Evolutionary conservation across 495 filamentous ascomycete species (phyloP).

Genomic region (Bryoglossum gracile): DNA sequence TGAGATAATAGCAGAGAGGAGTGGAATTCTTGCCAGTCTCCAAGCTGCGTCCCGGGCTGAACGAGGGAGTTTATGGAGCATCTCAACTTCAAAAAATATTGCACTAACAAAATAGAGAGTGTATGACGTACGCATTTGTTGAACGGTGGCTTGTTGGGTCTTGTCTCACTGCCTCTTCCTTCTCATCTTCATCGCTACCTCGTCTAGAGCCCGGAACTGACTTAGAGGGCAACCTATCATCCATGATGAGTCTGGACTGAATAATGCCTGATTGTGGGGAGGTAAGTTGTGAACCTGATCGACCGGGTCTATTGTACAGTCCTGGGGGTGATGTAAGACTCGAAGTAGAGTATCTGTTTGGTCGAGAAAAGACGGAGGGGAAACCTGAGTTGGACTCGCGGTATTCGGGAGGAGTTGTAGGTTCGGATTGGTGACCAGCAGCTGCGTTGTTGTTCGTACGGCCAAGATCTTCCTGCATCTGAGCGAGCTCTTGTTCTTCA

Average conservation of each 20-base stretch:
- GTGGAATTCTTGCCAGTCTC: too few relatives aligned
- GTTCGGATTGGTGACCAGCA: slow-evolving; percentile 76
- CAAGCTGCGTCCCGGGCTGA: too few relatives aligned
- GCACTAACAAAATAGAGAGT: background rate
- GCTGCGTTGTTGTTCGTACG: slow-evolving; percentile 40
- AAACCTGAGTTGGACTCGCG: slow-evolving; percentile 60
- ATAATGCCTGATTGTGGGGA: slow-evolving; percentile 48
- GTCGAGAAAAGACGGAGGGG: slow-evolving; percentile 64
- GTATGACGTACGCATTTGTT: slow-evolving; percentile 54
- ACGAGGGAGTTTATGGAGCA: too few relatives aligned
- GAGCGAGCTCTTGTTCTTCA: slow-evolving; percentile 74
- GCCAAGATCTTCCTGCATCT: slow-evolving; percentile 70
- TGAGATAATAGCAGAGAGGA: too few relatives aligned
- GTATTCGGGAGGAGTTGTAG: slow-evolving; percentile 94
- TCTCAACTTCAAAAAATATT: too few relatives aligned
- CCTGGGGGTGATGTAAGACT: slow-evolving; percentile 75
- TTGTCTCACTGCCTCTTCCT: slow-evolving; percentile 56
- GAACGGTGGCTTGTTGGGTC: slow-evolving; percentile 60
- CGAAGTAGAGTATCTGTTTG: slow-evolving; percentile 75
- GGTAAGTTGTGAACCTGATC: slow-evolving; percentile 65
- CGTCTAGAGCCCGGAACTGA: slow-evolving; percentile 84
- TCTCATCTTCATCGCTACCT: slow-evolving; percentile 72
- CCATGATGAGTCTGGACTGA: slow-evolving; percentile 41
- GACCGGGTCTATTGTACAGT: slow-evolving; percentile 62
- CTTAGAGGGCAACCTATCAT: slow-evolving; percentile 60